These are phyloP conservation scores for Candida coquimbonensis DNA, from an alignment of 805 yeast genomes.

Conservation along the genomic window DNA sequence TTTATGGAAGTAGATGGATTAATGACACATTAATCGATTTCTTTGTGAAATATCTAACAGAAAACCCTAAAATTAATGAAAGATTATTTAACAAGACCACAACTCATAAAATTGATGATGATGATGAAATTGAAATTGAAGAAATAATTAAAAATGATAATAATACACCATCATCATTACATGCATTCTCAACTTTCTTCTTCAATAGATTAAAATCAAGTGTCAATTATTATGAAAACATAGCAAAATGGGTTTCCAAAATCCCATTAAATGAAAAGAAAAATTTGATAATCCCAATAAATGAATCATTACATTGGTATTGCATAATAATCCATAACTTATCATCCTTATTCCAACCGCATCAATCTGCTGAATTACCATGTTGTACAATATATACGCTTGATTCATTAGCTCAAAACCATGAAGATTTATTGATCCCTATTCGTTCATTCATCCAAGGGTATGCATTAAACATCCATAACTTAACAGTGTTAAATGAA, in stretches of 20 bases:
- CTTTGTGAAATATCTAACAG: conserved; percentile 56
- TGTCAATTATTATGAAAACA: conserved; percentile 47
- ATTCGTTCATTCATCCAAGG: conserved; percentile 52
- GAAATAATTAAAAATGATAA: too few relatives aligned
- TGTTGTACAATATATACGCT: conserved; percentile 37
- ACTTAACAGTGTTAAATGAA: conserved; percentile 36
- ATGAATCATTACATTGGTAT: conserved; percentile 82
- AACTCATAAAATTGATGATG: too few relatives aligned
- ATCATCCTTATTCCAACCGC: conserved; percentile 22
- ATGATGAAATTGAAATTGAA: too few relatives aligned
- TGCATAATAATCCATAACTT: conserved; percentile 63
- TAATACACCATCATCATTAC: background rate
- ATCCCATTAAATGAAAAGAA: conserved; percentile 53
- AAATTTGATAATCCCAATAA: conserved; percentile 72
- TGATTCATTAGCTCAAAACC: conserved; percentile 69
- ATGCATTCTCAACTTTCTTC: conserved; percentile 79
- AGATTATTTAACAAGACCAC: background rate
- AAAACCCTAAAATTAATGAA: conserved; percentile 17
- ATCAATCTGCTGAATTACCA: background rate
- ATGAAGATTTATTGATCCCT: conserved; percentile 43
- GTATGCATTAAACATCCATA: conserved; percentile 63
- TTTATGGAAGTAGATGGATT: conserved; percentile 78
- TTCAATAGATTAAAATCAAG: conserved; percentile 53
- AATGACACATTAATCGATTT: conserved; percentile 87
- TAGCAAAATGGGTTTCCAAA: conserved; percentile 73